phyloP scores from a whole-genome alignment of 139 green algal genomes.

The Gonium pectorale region DNA sequence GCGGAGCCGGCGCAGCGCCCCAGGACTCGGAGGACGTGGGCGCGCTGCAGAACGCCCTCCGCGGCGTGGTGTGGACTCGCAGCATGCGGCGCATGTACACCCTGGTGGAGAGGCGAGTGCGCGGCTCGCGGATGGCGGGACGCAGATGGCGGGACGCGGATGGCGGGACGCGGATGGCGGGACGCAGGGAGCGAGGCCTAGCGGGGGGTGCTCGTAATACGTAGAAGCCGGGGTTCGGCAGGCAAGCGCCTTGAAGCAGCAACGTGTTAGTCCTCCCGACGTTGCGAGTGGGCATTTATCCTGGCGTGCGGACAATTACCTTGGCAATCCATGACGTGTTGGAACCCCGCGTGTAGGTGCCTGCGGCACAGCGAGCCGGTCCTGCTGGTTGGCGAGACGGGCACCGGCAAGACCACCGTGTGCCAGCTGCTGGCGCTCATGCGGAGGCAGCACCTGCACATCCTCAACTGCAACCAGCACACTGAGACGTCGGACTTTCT shows the following conservation, averaged over 20 bases:
- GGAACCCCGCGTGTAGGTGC: conserved; percentile 55
- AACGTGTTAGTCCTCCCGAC: no score
- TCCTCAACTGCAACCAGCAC: conserved; percentile 99
- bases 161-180: no score
- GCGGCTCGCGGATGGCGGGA: not conserved
- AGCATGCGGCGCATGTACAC: conserved; percentile 93
- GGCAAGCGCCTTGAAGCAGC: no score
- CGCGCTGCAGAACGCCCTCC: conserved; percentile 55
- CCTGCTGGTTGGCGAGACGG: conserved; percentile 97
- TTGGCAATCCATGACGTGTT: not conserved
- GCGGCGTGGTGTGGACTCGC: conserved; percentile 92
- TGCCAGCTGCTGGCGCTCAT: conserved; percentile 94
- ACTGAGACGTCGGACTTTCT: conserved; percentile 98
- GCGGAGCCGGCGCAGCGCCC: not conserved
- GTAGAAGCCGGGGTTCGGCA: no score
- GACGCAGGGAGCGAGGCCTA: no score
- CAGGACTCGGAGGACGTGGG: conserved; percentile 9
- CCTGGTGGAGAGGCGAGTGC: conserved; percentile 72
- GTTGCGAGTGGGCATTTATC: no score
- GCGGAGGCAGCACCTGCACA: conserved; percentile 85
- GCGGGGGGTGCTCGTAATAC: no score
- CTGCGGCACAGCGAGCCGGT: conserved; percentile 88
- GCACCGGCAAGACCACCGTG: conserved; percentile 97
- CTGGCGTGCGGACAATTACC: no score
- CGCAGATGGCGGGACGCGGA: not conserved